Evolutionary conservation across 257 asterid genomes (phyloP), one percentile per base, ranked within the genome.

Genomic region (Nicotiana benthamiana): DNA sequence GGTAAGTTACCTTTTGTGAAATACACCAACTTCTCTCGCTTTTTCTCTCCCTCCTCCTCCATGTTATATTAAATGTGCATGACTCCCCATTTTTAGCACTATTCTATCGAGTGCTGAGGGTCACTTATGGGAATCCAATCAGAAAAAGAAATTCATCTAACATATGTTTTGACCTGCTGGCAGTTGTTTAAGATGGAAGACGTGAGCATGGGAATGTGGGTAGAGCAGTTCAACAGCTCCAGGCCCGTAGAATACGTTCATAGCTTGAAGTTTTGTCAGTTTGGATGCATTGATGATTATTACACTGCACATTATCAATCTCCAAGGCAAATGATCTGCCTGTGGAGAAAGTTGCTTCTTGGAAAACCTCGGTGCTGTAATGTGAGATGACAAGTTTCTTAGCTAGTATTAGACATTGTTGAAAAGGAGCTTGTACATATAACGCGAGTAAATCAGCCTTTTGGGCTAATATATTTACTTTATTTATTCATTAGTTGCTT

Each of bases 181-280:
- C 94, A 95, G 98, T 84, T 95, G 84, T 95, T 95, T 89, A 95
- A 95, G 88, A 95, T 95, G 99, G 99, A 95, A 87, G 97, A 95
- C 30, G 98, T 95, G 82, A 93, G 97, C 93, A 92, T 95, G 97
- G 99, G 99, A 83, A 92, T 90, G 98, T 95, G 99, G 99, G 98
- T 95, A 27, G 93, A 93, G 83, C 86, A 89, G 84, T 93, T 87
- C 86, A 95, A 93, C 89, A 84, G 83, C 82, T 80, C 94, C 51
- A 89, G 68, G 81, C 86, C 86, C 3, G 95, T 93, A 22, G 87
- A 92, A 36, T 95, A 95, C 53, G 88, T 87, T 77, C 99, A 95
- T 79, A 93, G 97, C 90, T 86, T 92, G 88, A 95, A 90, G 89
- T 95, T 93, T 83, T 95, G 98, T 77, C 98, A 95, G 80, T 95